Base-by-base conservation (phyloP, 106 monocot species). In the Dendrobium nobile region DNA sequence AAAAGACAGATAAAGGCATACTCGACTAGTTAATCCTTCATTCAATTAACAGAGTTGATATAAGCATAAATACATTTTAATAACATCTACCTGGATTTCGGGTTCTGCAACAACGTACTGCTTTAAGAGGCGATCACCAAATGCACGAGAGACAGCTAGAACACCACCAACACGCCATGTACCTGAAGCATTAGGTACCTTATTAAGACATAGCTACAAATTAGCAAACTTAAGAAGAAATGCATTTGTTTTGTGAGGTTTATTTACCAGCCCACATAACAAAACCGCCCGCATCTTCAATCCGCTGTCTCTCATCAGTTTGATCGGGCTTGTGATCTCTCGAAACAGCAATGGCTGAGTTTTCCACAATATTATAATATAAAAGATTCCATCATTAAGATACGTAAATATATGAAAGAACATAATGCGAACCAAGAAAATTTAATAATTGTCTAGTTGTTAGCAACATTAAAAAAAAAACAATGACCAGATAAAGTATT, bases 241-340 rank as follows among this genome's bases (percentile, higher is more conserved):
- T 17, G n/a, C 5, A 4, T 20, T 18, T 42, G 42, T 0, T 74
- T 43, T 76, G 13, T 11, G 6, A 26, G 11, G 22, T 48, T 51
- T 13, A 78, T 2, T 26, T 88, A 95, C 95, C 95, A 44, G 95
- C 95, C 95, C 95, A 95, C 90, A 95, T 92, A 4, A 95, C 92
- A 83, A 95, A 95, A 47, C 95, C 95, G 61, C 95, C 95, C 10
- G 95, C 95, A 70, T 92, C 86, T 56, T 92, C 95, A 40, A 95
- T 95, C 54, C 95, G 77, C 54, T 88, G 92, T 10, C 90, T 79
- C 83, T 95, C 95, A 73, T 95, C 95, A 45, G 82, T 84, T 80
- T 89, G 92, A 84, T 95, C 90, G 55, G 95, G 95, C 68, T 95
- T 95, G 84, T 95, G 95, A 77, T 95, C 95, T 77, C 87, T 81